phyloP scores from a whole-genome alignment of 208 protist species.

The Leptomonas seymouri region DNA sequence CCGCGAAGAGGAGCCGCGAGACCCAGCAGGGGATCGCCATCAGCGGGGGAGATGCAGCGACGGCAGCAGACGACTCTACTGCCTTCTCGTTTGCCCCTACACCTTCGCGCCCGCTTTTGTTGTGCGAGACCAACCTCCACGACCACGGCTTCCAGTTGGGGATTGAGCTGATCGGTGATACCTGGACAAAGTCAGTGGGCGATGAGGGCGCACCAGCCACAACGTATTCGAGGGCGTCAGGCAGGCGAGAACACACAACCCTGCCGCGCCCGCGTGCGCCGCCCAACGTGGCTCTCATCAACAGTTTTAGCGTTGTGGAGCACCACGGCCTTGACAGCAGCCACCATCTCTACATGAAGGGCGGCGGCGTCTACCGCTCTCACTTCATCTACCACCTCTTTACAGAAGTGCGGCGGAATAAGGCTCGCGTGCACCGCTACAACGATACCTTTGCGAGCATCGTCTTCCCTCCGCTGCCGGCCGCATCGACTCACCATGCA shows the following conservation, averaged over 20 bases:
- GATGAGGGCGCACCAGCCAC: constrained; percentile 2
- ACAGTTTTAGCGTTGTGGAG: constrained; percentile 90
- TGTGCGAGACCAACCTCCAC: constrained; percentile 74
- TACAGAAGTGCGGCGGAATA: constrained; percentile 35
- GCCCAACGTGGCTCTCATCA: constrained; percentile 75
- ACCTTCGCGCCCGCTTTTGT: constrained; percentile 48
- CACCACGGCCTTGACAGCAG: constrained; percentile 76
- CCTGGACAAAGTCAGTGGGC: constrained; percentile 55
- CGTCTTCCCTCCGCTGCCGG: constrained; percentile 50
- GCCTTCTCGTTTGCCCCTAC: constrained; percentile 28
- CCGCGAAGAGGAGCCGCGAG: not conserved
- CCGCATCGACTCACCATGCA: not conserved
- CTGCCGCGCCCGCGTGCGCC: constrained; percentile 33
- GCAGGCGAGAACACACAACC: not conserved
- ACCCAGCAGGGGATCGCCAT: not conserved
- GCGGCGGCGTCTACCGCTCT: constrained; percentile 76
- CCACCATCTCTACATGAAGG: constrained; percentile 76
- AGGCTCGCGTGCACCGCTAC: constrained; percentile 71
- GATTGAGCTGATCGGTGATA: constrained; percentile 82
- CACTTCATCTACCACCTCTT: constrained; percentile 87
- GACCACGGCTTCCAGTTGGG: constrained; percentile 81
- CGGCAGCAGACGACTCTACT: not conserved
- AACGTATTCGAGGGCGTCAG: not conserved
- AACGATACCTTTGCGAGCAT: constrained; percentile 78
- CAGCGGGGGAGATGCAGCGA: not conserved